Percentiles rank a stretch among this genome's conserved stretches.
Evolutionary conservation across 306 rosid species (phyloP).

Genomic region (Leucaena leucocephala): DNA sequence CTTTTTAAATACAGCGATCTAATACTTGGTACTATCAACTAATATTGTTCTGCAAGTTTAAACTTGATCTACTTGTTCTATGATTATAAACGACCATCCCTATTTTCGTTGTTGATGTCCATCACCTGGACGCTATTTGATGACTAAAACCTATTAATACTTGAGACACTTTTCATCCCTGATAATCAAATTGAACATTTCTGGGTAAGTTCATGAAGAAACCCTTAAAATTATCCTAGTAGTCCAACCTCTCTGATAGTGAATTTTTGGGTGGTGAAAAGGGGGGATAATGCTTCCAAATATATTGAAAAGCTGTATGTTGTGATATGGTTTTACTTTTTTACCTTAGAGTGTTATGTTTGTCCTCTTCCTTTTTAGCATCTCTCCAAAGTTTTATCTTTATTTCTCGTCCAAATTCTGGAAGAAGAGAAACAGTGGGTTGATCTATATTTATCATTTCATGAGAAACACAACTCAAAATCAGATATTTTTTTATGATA

Average conservation of each 20-base stretch:
- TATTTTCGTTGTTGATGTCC: not conserved
- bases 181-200: not conserved
- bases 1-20: not conserved
- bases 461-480: slow-evolving; percentile 71
- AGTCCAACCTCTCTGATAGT: not conserved
- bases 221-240: not conserved
- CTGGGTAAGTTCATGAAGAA: not conserved
- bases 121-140: too few species aligned
- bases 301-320: too few species aligned
- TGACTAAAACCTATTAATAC: not conserved
- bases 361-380: not conserved
- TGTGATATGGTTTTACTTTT: slow-evolving; percentile 9
- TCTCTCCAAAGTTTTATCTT: not conserved
- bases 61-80: not conserved
- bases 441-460: slow-evolving; percentile 93
- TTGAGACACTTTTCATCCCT: not conserved
- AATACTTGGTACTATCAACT: too few species aligned
- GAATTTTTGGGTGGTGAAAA: not conserved
- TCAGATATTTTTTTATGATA: slow-evolving; percentile 37
- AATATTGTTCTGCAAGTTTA: not conserved
- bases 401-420: slow-evolving; percentile 58
- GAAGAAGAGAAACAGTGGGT: slow-evolving; percentile 82
- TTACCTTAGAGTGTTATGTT: not conserved
- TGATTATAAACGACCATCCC: not conserved
- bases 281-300: not conserved